Conservation (phyloP, 495 filamentous ascomycete species). For the Aspergillus egyptiacus region DNA sequence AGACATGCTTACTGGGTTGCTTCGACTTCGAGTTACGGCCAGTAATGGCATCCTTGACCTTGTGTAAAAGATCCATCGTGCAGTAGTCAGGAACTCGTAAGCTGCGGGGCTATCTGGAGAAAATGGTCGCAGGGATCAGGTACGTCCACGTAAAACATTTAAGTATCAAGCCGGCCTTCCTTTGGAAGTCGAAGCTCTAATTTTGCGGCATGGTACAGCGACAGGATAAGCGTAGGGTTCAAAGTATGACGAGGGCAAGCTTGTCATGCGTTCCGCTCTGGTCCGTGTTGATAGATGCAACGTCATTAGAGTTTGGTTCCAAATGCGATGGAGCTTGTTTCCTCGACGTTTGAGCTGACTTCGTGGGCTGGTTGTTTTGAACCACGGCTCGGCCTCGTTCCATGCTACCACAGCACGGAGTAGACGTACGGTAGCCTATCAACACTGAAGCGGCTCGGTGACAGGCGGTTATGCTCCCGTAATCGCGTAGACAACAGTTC, state of each 20-base stretch:
- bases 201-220: no score
- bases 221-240: no score
- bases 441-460: no score
- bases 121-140: background rate
- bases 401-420: background rate
- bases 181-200: no score
- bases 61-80: constrained; percentile 62
- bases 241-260: background rate
- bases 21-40: constrained; percentile 23
- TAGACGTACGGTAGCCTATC: no score
- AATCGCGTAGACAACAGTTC: no score
- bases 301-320: constrained; percentile 2
- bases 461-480: no score
- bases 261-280: constrained; percentile 4
- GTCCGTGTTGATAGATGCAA: background rate
- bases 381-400: background rate
- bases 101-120: background rate
- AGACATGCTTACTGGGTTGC: constrained; percentile 8
- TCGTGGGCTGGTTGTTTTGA: background rate
- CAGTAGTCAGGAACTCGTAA: background rate
- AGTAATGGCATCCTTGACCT: constrained; percentile 64
- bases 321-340: background rate
- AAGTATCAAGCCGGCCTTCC: no score
- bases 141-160: no score
- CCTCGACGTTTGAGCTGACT: background rate